phyloP scores from a whole-genome alignment of 2,329 filamentous ascomycete genomes.

The Trichoderma harzianum region DNA sequence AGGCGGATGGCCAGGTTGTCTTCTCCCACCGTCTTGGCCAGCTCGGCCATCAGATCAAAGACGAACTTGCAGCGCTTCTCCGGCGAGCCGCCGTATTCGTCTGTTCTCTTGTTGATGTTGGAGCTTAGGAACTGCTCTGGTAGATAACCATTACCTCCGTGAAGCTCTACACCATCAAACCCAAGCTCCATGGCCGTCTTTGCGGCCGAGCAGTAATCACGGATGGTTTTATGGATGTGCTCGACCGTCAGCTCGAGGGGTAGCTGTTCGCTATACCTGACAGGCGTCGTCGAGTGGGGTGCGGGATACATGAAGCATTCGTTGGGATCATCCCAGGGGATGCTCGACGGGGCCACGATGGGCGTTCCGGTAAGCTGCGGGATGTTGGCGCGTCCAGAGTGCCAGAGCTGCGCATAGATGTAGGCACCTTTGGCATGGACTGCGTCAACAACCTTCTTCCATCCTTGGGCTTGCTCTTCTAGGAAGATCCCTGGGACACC shows the following conservation, averaged over 20 bases:
- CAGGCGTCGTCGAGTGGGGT: conserved; percentile 35
- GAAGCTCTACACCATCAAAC: conserved; percentile 45
- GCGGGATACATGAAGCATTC: conserved; percentile 37
- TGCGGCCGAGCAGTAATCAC: conserved; percentile 30
- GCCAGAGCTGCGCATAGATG: conserved; percentile 61
- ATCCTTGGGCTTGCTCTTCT: conserved; percentile 51
- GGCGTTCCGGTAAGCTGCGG: conserved; percentile 35
- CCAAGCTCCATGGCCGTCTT: conserved; percentile 51
- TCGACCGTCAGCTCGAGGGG: conserved; percentile 37
- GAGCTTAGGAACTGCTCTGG: conserved; percentile 39
- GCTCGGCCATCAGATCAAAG: conserved; percentile 49
- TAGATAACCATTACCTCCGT: conserved; percentile 40
- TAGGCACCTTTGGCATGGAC: conserved; percentile 59
- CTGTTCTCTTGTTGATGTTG: conserved; percentile 36
- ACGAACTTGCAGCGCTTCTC: conserved; percentile 47
- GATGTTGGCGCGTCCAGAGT: conserved; percentile 39
- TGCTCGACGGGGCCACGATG: conserved; percentile 39
- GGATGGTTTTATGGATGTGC: conserved; percentile 38
- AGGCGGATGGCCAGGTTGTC: conserved; percentile 45
- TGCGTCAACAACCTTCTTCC: conserved; percentile 56
- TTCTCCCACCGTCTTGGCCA: conserved; percentile 43
- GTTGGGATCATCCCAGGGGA: conserved; percentile 45
- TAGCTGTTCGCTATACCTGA: conserved; percentile 34
- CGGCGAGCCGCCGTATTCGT: conserved; percentile 34
- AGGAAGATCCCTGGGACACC: conserved; percentile 58